Evolutionary conservation across 2,329 filamentous ascomycete species (phyloP).

Genomic region (Pestalotiopsis sp.): DNA sequence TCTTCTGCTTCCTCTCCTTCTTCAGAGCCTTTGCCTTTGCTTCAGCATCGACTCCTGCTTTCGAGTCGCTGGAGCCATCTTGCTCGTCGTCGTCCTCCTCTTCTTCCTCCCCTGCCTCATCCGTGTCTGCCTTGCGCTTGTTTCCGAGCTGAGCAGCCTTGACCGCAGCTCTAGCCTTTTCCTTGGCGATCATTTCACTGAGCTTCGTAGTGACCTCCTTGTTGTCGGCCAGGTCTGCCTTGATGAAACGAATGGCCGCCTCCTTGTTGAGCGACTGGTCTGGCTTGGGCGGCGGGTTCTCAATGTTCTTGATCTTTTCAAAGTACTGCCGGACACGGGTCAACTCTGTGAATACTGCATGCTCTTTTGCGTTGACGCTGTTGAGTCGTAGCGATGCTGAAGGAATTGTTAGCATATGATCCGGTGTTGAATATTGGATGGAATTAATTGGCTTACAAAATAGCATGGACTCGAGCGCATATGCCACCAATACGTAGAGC

Average conservation of each 20-base stretch:
- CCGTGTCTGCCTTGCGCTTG: constrained; percentile 31
- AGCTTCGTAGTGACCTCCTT: constrained; percentile 55
- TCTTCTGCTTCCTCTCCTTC: constrained; percentile 8
- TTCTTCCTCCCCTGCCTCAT: constrained; percentile 21
- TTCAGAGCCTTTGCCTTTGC: constrained; percentile 9
- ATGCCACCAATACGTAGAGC: constrained; percentile 84
- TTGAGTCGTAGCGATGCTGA: constrained; percentile 75
- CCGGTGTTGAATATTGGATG: background rate
- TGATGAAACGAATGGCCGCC: constrained; percentile 81
- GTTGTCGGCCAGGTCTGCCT: constrained; percentile 69
- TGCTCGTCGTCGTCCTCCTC: constrained; percentile 44
- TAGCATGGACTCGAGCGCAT: constrained; percentile 86
- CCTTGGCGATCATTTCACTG: constrained; percentile 59
- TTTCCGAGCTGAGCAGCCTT: constrained; percentile 41
- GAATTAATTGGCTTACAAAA: constrained; percentile 65
- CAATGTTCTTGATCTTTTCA: constrained; percentile 81
- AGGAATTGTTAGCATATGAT: constrained; percentile 10
- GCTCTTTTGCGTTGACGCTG: constrained; percentile 79
- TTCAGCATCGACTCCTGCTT: constrained; percentile 16
- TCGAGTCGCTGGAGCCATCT: background rate
- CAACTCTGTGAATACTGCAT: constrained; percentile 84
- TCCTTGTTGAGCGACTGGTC: constrained; percentile 67
- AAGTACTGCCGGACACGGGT: constrained; percentile 89
- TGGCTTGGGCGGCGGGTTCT: constrained; percentile 62
- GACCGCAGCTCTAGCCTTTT: constrained; percentile 55